Base-by-base conservation (phyloP, 2,329 filamentous ascomycete genomes). In the Diaporthe caulivora region DNA sequence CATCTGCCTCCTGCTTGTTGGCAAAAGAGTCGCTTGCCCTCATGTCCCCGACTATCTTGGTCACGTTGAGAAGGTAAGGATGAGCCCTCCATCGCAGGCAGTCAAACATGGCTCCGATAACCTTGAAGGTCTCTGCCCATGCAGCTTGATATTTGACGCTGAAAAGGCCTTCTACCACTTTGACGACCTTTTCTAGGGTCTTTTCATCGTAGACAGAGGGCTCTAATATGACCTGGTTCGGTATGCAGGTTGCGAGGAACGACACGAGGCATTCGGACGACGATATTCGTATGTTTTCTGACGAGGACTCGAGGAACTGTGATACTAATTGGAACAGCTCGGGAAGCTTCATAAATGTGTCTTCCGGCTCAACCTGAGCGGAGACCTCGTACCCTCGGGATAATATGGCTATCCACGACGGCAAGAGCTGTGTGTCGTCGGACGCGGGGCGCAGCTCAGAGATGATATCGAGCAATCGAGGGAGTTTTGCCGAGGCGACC, bases 231-330 rank as follows among this genome's bases (percentile, higher is more conserved):
- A 95, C 94, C 77, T 90, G 92, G 67, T 92, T 88, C 1, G 97
- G 97, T 40, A 99, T 88, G 79, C 97, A 97, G 81, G 97, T 98
- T 76, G 92, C 93, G 80, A 98, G 88, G 81, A 99, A 97, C 0
- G 96, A 98, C 72, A 98, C 93, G 74, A 99, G 85, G 81, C 97
- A 98, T 82, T 99, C 96, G 0, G 97, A 97, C 5, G 97, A 95
- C 3, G 97, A 98, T 42, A 98, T 91, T 74, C 97, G 92, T 78
- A 99, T 98, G 82, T 98, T 98, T 83, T 96, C 93, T 1, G 95
- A 96, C 0, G 94, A 90, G 0, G 95, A 97, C 60, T 94, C 90
- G 76, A 99, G 89, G 80, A 98, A 98, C 42, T 89, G 87, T 10
- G 94, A 89, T 2, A 98, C 90, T 86, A 95, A 89, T 71, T 87